Evolutionary conservation across 805 yeast genomes (phyloP), one percentile per base, ranked within the genome.

Genomic region (Scheffersomyces lignosus): DNA sequence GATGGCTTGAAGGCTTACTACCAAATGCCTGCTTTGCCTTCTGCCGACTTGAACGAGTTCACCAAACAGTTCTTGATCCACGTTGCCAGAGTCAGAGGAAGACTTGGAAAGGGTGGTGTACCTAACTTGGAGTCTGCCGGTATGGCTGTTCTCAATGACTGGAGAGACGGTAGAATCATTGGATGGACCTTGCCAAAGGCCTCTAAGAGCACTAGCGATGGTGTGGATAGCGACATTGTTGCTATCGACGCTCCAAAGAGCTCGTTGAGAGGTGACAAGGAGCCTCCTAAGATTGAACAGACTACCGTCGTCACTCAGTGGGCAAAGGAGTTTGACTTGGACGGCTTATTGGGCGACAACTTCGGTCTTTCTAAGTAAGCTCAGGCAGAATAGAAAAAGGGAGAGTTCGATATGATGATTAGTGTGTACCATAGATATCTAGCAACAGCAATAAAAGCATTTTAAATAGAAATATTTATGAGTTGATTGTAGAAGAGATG

Each of bases 311-410:
- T 93, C n/a, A 65, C 74, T 12, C 76, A 79, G 50, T 93, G 98
- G 97, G 82, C 97, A 15, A 77, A 87, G 62, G 99, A 90, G 66
- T 90, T 93, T 59, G 96, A 89, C 63, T 71, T 93, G 49, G 96
- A 87, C 59, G 87, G 86, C 3, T 71, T 90, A 45, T 81, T 90
- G 55, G 63, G 69, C 29, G 73, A 66, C 40, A 62, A 66, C 43
- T 67, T 66, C 48, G 72, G 71, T 17, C 54, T 63, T 27, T 44
- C 48, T 23, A 28, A 17, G n/a, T 37, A 27, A 36, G 36, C 10
- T 18, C 24, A 23, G n/a, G n/a, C n/a, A n/a, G 12, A 13, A 28
- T 28, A 20, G 15, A 28, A 15, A 28, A 26, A 26, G 15, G 28
- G 6, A 13, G 28, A 26, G 5, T 14, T 26, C 15, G 28, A 26